These are phyloP conservation scores for Jamesozyma hellenica DNA, from an alignment of 805 yeast species.

Conservation along the genomic window DNA sequence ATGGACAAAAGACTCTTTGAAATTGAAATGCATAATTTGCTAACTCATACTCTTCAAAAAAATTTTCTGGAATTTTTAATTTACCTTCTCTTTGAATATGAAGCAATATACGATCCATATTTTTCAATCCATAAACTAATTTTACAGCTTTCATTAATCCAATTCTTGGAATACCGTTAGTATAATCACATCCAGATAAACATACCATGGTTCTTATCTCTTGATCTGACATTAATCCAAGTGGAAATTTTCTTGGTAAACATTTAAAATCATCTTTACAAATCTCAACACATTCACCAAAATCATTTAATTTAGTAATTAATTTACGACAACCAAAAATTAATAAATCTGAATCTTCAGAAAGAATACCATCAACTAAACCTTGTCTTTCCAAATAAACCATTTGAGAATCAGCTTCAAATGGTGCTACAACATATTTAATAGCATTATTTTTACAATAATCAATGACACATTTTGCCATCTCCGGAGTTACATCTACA, in stretches of 20 bases:
- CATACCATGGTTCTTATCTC: conserved; percentile 73
- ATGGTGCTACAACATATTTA: conserved; percentile 85
- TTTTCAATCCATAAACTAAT: conserved; percentile 41
- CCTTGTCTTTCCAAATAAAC: conserved; percentile 74
- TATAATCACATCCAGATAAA: conserved; percentile 93
- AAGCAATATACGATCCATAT: conserved; percentile 46
- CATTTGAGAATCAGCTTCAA: conserved; percentile 96
- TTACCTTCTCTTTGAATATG: conserved; percentile 55
- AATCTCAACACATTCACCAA: conserved; percentile 61
- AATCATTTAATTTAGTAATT: conserved; percentile 72
- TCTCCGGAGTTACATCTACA: conserved; percentile 77
- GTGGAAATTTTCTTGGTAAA: conserved; percentile 38
- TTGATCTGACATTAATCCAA: conserved; percentile 41
- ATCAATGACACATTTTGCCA: conserved; percentile 81
- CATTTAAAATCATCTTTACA: conserved; percentile 42
- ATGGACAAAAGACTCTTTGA: conserved; percentile 80
- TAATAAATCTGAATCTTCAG: conserved; percentile 90
- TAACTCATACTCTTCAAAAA: conserved; percentile 46
- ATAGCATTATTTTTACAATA: conserved; percentile 49
- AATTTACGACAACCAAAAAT: conserved; percentile 74
- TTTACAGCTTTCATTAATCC: conserved; percentile 72
- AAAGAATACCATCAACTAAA: conserved; percentile 70
- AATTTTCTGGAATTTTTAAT: conserved; percentile 42
- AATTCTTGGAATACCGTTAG: conserved; percentile 71
- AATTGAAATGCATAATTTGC: conserved; percentile 75